Evolutionary conservation across 139 green algal species (phyloP), one percentile per base, ranked within the genome.

Genomic region (Diplosphaera chodatii): DNA sequence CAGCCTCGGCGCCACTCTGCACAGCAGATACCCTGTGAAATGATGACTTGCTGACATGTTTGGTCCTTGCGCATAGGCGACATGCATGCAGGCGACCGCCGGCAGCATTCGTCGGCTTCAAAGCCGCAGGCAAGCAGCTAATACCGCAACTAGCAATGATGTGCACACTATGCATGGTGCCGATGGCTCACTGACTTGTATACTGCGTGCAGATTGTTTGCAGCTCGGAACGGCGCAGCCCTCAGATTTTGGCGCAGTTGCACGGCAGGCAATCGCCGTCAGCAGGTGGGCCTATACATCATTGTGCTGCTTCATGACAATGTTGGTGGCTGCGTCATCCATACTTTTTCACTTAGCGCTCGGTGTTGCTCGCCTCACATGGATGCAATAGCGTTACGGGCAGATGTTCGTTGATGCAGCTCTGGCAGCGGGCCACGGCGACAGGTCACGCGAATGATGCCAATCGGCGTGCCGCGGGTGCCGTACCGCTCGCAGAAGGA

Each of bases 401-500:
- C 37, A 48, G n/a, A n/a, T 48, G 37, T 48, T 48, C 10, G 37
- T 48, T n/a, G 8, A 23, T 71, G 48, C 70, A 78, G 77, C 41
- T 27, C 20, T 4, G 72, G 63, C 20, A 23, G 64, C 6, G 73
- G 68, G 5, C 66, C 81, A 4, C 48, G 72, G 31, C 66, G 81
- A 31, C 78, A 80, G 64, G 74, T 83, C 1, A 87, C 84, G 1
- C 75, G 69, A 25, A 89, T 88, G 89, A 96, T 95, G 89, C 91
- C 91, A 8, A 90, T 96, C 59, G 91, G 91, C 40, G 92, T 95
- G 34, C 92, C 92, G 8, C 77, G 81, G 4, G 91, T 97, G 32
- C 92, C 92, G 18, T 96, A 96, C 76, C 78, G 87, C 29, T 90
- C 85, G 0, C 90, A 86, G 31, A 80, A 82, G n/a, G 87, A 91